Evolutionary conservation across 129 eudicot genomes (phyloP), one percentile per base, ranked within the genome.

Genomic region (Flaveria ramosissima): DNA sequence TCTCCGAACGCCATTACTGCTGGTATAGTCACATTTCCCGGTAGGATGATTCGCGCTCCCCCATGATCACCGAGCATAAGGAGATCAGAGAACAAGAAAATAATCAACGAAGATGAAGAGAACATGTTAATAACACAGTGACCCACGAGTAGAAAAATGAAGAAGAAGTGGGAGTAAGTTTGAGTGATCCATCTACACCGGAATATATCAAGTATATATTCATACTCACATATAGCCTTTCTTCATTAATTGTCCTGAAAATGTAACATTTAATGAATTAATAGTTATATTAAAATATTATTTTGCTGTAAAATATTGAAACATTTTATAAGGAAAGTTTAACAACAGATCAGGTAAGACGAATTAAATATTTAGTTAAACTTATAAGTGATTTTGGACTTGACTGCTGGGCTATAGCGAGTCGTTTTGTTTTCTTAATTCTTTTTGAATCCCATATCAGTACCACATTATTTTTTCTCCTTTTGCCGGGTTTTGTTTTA

Each of bases 1-100:
- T 91, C 97, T 30, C 97, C 97, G 16, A 86, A 91, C 2, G 79
- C 80, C 3, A 91, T 80, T 9, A 91, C 69, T 0, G 88, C 97
- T 1, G 93, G 93, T 12, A 86, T 47, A 0, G 60, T 78, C 42
- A 81, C 43, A 52, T 81, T 81, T 53, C n/a, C 50, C 0, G 88
- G 91, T 32, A 85, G 51, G 8, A 26, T 67, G 36, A 82, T 2
- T 17, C 24, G 56, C 41, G 81, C 83, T 15, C 72, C 70, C 7
- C 81, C 50, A 23, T 51, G 62, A 57, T 15, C 46, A 20, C 36
- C 73, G 17, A 73, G 17, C 19, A 73, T 71, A 72, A 75, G 46
- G 11, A 80, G 23, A 20, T n/a, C n/a, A n/a, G 67, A 61, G 59
- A 76, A 41, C n/a, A 62, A 70, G 59, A 60, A 69, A 65, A 70